Conservation (phyloP, 1,139 yeast species). For the Debaryomyces sp. region DNA sequence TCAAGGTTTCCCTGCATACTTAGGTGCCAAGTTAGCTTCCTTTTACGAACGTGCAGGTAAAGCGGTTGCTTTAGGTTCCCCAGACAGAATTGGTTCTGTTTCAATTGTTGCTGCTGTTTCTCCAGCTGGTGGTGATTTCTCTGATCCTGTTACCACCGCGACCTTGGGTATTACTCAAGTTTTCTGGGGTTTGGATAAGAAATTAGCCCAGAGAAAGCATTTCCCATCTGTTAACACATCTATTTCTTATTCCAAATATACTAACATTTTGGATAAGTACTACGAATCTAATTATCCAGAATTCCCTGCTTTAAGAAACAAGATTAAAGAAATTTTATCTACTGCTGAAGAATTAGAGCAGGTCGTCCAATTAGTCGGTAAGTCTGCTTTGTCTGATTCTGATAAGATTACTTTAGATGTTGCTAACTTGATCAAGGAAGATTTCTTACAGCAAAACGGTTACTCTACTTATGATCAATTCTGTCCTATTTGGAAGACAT, state of each 20-base stretch:
- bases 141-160: slow-evolving; percentile 98
- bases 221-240: slow-evolving; percentile 98
- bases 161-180: slow-evolving; percentile 99
- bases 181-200: slow-evolving; percentile 99
- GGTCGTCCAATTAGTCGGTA: slow-evolving; percentile 98
- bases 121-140: slow-evolving; percentile 99
- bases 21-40: slow-evolving; percentile 98
- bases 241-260: slow-evolving; percentile 94
- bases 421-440: slow-evolving; percentile 89
- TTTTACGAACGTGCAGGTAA: slow-evolving; percentile 99
- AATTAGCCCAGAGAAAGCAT: slow-evolving; percentile 98
- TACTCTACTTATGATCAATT: slow-evolving; percentile 96
- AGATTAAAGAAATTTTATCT: slow-evolving; percentile 89
- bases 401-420: slow-evolving; percentile 97
- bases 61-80: slow-evolving; percentile 93
- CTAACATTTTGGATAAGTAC: slow-evolving; percentile 80
- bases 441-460: slow-evolving; percentile 98
- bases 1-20: slow-evolving; percentile 99
- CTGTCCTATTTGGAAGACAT: slow-evolving; percentile 99
- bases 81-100: slow-evolving; percentile 94
- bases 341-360: slow-evolving; percentile 98
- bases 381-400: slow-evolving; percentile 92
- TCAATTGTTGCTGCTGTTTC: slow-evolving; percentile 99
- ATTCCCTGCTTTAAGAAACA: slow-evolving; percentile 86
- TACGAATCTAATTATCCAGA: slow-evolving; percentile 88